phyloP scores from a whole-genome alignment of 225 moss, liverwort and hornwort genomes.

The Rhytidiadelphus loreus region DNA sequence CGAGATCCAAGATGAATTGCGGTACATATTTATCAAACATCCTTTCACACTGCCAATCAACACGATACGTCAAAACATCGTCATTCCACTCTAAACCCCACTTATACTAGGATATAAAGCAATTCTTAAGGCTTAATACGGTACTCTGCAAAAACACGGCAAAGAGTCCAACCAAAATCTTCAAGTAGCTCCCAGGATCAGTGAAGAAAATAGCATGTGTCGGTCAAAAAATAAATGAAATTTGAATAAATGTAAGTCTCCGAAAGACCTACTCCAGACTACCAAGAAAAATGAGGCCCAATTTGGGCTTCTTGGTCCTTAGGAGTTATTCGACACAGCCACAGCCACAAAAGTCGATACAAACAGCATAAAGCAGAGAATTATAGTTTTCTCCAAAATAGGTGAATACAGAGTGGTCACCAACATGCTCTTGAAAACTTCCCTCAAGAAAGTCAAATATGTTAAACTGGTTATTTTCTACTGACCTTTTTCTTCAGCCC shows the following conservation, averaged over 20 bases:
- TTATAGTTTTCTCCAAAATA: neutral
- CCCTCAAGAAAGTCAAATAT: neutral
- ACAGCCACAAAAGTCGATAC: neutral
- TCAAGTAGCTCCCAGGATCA: neutral
- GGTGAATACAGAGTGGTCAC: neutral
- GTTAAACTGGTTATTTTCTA: neutral
- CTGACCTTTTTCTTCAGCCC: slow-evolving; percentile 32
- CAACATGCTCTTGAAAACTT: neutral
- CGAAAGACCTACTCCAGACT: neutral
- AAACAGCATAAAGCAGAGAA: neutral
- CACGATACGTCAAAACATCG: neutral
- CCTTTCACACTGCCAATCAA: slow-evolving; percentile 36
- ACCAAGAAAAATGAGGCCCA: neutral
- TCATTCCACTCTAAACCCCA: neutral
- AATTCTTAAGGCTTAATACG: neutral
- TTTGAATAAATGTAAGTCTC: neutral
- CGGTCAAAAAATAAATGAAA: neutral
- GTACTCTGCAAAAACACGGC: neutral
- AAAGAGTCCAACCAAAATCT: neutral
- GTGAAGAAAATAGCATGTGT: neutral
- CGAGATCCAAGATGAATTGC: slow-evolving; percentile 23
- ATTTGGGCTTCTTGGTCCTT: neutral
- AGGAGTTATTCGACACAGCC: neutral
- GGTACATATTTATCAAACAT: slow-evolving; percentile 33
- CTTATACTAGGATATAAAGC: neutral